A percentile compares a stretch with the other conserved stretches of the same genome.
Conservation (phyloP, 495 filamentous ascomycete species). For the Endocarpon pusillum region DNA sequence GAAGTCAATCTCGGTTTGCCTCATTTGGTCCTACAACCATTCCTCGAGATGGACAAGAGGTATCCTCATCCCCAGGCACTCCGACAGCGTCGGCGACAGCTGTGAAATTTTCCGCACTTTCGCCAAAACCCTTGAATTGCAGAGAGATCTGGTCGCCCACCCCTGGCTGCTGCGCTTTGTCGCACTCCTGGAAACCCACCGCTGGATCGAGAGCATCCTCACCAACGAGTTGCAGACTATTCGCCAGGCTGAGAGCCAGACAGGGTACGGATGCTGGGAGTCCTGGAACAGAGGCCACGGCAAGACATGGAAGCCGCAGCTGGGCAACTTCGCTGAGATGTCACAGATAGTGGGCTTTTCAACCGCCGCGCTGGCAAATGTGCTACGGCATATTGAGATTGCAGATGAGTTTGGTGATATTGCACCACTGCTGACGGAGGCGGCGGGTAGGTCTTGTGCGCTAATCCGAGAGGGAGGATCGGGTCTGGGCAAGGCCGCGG, state of each 20-base stretch:
- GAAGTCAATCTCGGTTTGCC: not conserved
- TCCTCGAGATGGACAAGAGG: not conserved
- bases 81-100: not conserved
- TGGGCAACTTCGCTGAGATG: not conserved
- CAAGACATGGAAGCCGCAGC: not conserved
- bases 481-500: not conserved
- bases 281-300: not conserved
- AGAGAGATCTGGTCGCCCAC: not conserved
- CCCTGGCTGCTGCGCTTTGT: not conserved
- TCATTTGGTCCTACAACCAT: not conserved
- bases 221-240: not conserved
- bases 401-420: not conserved
- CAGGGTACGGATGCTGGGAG: not conserved
- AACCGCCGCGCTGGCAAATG: not conserved
- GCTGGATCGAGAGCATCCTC: constrained; percentile 1
- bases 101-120: not conserved
- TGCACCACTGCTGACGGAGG: not conserved
- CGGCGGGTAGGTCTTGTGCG: not conserved
- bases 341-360: constrained; percentile 1
- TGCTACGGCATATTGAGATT: not conserved
- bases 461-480: constrained; percentile 1
- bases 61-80: not conserved
- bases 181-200: not conserved
- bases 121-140: not conserved
- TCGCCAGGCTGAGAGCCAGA: not conserved